These are phyloP conservation scores for Magnaporthiopsis rhizophila DNA, from an alignment of 2,329 filamentous ascomycete species.

Conservation along the genomic window DNA sequence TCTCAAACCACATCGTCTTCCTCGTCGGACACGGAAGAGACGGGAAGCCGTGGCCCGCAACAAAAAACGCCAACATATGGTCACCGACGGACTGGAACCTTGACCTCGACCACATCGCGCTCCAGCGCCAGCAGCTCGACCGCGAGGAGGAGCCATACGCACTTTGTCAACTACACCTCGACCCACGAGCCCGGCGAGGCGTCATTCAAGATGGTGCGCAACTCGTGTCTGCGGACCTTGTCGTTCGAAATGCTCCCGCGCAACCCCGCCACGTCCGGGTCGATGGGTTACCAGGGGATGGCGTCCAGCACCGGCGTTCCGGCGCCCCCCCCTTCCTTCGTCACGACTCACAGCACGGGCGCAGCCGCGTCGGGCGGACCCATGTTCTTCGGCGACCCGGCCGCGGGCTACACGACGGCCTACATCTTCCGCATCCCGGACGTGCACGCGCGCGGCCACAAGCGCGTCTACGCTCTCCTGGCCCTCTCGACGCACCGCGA, in stretches of 20 bases:
- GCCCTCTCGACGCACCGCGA: slow-evolving; percentile 59
- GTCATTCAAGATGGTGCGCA: slow-evolving; percentile 59
- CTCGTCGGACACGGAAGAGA: slow-evolving; percentile 40
- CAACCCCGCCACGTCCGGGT: slow-evolving; percentile 31
- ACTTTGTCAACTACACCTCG: slow-evolving; percentile 61
- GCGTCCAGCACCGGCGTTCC: slow-evolving; percentile 20
- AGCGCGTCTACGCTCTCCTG: slow-evolving; percentile 61
- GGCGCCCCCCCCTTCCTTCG: slow-evolving; percentile 32
- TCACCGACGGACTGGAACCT: slow-evolving; percentile 30
- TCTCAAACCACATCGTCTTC: slow-evolving; percentile 38
- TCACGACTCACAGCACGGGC: slow-evolving; percentile 45
- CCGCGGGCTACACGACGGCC: slow-evolving; percentile 59
- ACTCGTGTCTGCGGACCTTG: slow-evolving; percentile 57
- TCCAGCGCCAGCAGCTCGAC: slow-evolving; percentile 33
- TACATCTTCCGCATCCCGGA: slow-evolving; percentile 65
- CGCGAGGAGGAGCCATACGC: slow-evolving; percentile 42
- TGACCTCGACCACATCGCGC: slow-evolving; percentile 39
- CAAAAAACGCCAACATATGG: slow-evolving; percentile 6
- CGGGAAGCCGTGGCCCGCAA: neutral
- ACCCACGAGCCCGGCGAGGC: slow-evolving; percentile 55
- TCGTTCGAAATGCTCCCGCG: slow-evolving; percentile 60
- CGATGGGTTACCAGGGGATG: slow-evolving; percentile 27
- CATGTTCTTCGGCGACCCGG: slow-evolving; percentile 60
- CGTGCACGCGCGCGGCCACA: slow-evolving; percentile 57
- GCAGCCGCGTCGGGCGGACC: slow-evolving; percentile 53